These are phyloP conservation scores for Chaetothyriales sp. DNA, from an alignment of 2,329 filamentous ascomycete species.

Conservation along the genomic window DNA sequence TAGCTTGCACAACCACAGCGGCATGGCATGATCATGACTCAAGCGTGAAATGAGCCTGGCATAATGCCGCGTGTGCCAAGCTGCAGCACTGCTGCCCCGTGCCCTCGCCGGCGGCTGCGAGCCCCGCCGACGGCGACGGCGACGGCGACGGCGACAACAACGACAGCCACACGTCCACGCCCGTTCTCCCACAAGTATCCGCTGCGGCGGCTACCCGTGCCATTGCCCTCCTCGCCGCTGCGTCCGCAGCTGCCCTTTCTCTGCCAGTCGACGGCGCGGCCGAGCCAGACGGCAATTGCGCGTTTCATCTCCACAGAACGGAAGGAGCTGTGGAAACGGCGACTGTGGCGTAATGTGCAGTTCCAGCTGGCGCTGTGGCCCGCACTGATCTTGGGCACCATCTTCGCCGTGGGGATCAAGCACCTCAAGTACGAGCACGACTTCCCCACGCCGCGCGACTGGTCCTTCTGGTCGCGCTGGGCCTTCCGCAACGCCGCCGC, in stretches of 20 bases:
- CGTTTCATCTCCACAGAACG: conserved; percentile 71
- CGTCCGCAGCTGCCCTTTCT: conserved; percentile 56
- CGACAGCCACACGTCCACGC: conserved; percentile 24
- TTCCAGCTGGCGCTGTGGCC: conserved; percentile 60
- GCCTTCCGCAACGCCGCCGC: conserved; percentile 52
- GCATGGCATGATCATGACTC: not conserved
- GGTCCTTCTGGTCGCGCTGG: conserved; percentile 58
- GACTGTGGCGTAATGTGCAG: conserved; percentile 57
- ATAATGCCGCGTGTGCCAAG: not conserved
- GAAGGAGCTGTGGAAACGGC: conserved; percentile 39
- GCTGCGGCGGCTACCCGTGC: conserved; percentile 37
- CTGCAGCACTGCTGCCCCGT: not conserved
- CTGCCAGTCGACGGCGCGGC: conserved; percentile 41
- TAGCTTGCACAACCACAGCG: not conserved
- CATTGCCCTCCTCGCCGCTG: conserved; percentile 22
- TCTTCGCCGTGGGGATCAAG: conserved; percentile 52
- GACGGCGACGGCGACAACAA: not conserved
- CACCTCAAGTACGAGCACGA: conserved; percentile 63
- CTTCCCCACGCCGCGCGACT: conserved; percentile 72
- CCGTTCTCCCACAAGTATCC: conserved; percentile 46
- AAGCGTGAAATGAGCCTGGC: not conserved
- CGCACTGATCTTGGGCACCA: conserved; percentile 44
- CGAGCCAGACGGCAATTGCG: conserved; percentile 42
- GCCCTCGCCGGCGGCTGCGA: not conserved
- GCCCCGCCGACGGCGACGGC: not conserved